A percentile compares a stretch with the other conserved stretches of the same genome.
Conservation (phyloP, 2,329 filamentous ascomycete genomes). For the Xylariales sp. region DNA sequence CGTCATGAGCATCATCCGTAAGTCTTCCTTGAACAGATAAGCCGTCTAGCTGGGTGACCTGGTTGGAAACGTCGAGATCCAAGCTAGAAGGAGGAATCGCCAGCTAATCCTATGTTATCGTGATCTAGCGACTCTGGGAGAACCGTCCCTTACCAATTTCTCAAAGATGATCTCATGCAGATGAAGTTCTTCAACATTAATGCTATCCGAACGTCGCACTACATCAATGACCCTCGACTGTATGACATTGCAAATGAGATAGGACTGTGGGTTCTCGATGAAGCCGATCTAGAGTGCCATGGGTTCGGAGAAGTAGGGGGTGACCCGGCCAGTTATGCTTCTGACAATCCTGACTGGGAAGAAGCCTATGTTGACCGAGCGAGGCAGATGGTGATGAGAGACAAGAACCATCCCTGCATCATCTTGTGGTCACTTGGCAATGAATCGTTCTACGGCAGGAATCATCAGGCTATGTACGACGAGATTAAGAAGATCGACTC, state of each 20-base stretch:
- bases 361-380: constrained; percentile 65
- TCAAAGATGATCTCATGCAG: constrained; percentile 54
- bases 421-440: constrained; percentile 72
- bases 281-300: constrained; percentile 51
- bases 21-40: too few relatives aligned
- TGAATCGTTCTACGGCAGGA: constrained; percentile 65
- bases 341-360: constrained; percentile 57
- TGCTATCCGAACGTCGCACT: constrained; percentile 63
- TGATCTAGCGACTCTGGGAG: constrained; percentile 43
- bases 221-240: constrained; percentile 56
- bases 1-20: constrained; percentile 64
- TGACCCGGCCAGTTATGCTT: constrained; percentile 46
- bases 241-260: constrained; percentile 61
- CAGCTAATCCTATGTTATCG: too few relatives aligned
- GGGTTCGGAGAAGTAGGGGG: constrained; percentile 39
- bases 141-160: constrained; percentile 56
- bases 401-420: constrained; percentile 57
- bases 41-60: too few relatives aligned
- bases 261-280: constrained; percentile 60
- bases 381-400: constrained; percentile 57
- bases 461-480: constrained; percentile 64
- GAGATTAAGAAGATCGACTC: constrained; percentile 54
- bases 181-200: constrained; percentile 72
- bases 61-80: too few relatives aligned
- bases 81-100: too few relatives aligned